These are phyloP conservation scores for Neofusicoccum laricinum DNA, from an alignment of 2,329 filamentous ascomycete species.

Conservation along the genomic window DNA sequence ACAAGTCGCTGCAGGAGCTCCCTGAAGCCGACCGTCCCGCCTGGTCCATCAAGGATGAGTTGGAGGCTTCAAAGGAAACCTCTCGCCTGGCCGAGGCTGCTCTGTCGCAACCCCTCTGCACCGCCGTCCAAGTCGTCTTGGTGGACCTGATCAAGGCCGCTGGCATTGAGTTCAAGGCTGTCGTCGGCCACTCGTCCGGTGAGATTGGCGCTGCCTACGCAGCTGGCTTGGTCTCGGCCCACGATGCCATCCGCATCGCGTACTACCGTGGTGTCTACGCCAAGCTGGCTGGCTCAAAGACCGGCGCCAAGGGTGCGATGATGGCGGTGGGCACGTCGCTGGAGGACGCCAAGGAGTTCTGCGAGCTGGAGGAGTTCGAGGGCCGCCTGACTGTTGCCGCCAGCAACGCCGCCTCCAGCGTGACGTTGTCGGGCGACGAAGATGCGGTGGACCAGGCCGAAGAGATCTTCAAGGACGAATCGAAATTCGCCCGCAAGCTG, in stretches of 20 bases:
- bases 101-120: slow-evolving; percentile 26
- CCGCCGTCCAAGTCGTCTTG: slow-evolving; percentile 27
- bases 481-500: slow-evolving; percentile 19
- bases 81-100: slow-evolving; percentile 22
- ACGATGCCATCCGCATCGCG: slow-evolving; percentile 25
- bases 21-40: slow-evolving; percentile 17
- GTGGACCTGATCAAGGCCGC: slow-evolving; percentile 26
- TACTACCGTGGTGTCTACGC: slow-evolving; percentile 21
- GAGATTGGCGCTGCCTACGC: slow-evolving; percentile 31
- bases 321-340: slow-evolving; percentile 22
- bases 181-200: slow-evolving; percentile 29
- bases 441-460: slow-evolving; percentile 18
- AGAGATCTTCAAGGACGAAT: slow-evolving; percentile 12
- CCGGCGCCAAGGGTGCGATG: slow-evolving; percentile 31
- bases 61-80: slow-evolving; percentile 22
- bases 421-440: slow-evolving; percentile 23
- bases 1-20: slow-evolving; percentile 17
- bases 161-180: slow-evolving; percentile 23
- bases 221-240: slow-evolving; percentile 20
- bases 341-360: neutral
- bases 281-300: slow-evolving; percentile 20
- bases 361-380: slow-evolving; percentile 15
- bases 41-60: slow-evolving; percentile 21
- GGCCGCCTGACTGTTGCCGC: slow-evolving; percentile 25
- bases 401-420: slow-evolving; percentile 22